Evolutionary conservation across 371 early-diverging fungal genomes (phyloP), one percentile per base, ranked within the genome.

Genomic region (Lichtheimia ornata): DNA sequence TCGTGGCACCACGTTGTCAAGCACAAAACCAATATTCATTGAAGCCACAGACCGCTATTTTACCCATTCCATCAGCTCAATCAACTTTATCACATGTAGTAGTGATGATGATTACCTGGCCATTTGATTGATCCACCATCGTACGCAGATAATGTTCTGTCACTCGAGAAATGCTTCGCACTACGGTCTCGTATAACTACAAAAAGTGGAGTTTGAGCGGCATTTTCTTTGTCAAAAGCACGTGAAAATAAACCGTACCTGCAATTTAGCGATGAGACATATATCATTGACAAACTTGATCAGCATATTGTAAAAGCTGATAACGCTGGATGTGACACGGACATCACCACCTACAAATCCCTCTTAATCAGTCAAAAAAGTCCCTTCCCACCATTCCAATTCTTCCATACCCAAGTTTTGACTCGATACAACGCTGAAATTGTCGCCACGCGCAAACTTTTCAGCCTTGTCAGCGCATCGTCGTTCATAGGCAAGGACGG

Each of bases 251-350:
- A 30, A 42, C 67, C 22, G 50, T 72, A 88, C 90, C 65, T 86
- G 77, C 25, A 89, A 70, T 27, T 83, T 86, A 49, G 89, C 84
- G 41, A 92, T 67, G 22, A 89, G 65, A 30, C 90, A 86, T 50
- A 89, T 80, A 59, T 94, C 94, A 60, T 86, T 82, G 24, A 90
- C 89, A 84, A 92, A 95, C 53, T 87, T 89, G 22, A 88, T 77
- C 76, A 95, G 71, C 15, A 91, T 68, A 30, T 86, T 86, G 64
- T 91, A 87, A 61, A 85, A 86, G 27, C 73, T 77, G 4, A 85
- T 81, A 55, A 84, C 81, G 63, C 84, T 86, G 2, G 85, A 80
- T 1, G 84, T 83, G 17, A 86, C 73, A 30, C 69, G 69, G 15
- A 77, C 74, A 58, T 79, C 77, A 7, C 73, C 49, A 55, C 79